Conservation (phyloP, 345 rosid species). For the Rhodamnia rubescens region DNA sequence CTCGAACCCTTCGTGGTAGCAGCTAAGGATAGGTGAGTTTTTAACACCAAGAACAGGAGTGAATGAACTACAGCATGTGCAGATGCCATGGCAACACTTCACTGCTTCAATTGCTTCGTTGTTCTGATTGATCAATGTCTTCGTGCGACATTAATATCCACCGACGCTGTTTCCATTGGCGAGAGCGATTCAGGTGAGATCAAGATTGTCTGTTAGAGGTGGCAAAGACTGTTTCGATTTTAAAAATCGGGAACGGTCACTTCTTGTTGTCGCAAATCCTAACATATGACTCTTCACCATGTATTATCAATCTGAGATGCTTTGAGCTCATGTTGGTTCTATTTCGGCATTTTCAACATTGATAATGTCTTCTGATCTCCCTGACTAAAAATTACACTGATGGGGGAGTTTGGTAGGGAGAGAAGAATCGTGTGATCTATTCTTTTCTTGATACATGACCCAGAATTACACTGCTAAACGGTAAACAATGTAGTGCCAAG, state of each 20-base stretch:
- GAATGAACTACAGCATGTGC: background rate
- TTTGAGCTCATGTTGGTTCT: background rate
- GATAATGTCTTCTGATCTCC: background rate
- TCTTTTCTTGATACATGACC: background rate
- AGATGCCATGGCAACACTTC: background rate
- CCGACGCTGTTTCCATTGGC: background rate
- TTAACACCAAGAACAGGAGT: background rate
- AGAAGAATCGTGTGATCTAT: background rate
- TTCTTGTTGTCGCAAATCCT: background rate
- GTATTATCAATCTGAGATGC: background rate
- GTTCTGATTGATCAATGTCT: background rate
- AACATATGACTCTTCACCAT: background rate
- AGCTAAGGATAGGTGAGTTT: background rate
- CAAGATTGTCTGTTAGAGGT: background rate
- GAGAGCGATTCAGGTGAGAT: background rate
- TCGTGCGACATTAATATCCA: background rate
- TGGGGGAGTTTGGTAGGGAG: background rate
- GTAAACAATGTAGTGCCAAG: background rate
- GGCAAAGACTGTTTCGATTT: background rate
- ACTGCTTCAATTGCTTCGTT: fast-evolving
- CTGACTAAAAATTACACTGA: background rate
- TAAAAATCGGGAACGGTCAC: background rate
- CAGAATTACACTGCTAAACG: background rate
- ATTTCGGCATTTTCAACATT: background rate
- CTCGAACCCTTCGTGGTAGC: background rate